phyloP scores from a whole-genome alignment of 495 filamentous ascomycete species.

The Trichocladium uniseriatum region DNA sequence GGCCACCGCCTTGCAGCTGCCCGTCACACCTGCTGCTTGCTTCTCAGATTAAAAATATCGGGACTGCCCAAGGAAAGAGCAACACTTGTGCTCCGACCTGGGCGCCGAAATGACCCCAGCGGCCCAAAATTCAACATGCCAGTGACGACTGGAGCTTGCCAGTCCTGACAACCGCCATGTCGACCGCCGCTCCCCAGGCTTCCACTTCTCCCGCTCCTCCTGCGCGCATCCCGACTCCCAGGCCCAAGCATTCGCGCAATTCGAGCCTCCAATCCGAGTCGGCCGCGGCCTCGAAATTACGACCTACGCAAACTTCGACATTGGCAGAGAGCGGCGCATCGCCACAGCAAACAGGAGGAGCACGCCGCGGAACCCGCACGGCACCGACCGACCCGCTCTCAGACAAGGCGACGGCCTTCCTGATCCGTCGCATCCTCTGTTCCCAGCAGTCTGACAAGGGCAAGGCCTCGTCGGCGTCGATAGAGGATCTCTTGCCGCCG shows the following conservation, averaged over 20 bases:
- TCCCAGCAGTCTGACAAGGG: slow-evolving; percentile 39
- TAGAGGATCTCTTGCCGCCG: slow-evolving; percentile 78
- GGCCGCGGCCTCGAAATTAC: slow-evolving; percentile 1
- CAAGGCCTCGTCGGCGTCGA: slow-evolving; percentile 33
- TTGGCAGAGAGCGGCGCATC: not conserved
- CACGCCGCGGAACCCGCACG: slow-evolving; percentile 24
- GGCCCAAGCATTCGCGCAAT: slow-evolving; percentile 7
- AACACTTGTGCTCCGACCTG: not conserved
- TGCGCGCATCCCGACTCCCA: slow-evolving; percentile 21
- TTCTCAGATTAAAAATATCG: no score
- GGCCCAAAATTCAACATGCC: not conserved
- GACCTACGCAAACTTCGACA: not conserved
- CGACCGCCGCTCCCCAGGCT: slow-evolving; percentile 18
- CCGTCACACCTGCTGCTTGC: not conserved
- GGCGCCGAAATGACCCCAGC: not conserved
- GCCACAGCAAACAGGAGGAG: not conserved
- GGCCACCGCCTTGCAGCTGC: not conserved
- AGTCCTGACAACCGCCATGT: slow-evolving; percentile 11
- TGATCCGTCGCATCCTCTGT: slow-evolving; percentile 45
- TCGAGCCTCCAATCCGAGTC: slow-evolving; percentile 10
- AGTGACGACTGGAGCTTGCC: slow-evolving; percentile 3
- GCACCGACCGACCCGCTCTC: slow-evolving; percentile 36
- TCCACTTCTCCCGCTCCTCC: no score
- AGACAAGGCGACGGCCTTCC: slow-evolving; percentile 41
- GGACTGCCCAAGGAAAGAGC: slow-evolving; percentile 2